phyloP scores from a whole-genome alignment of 2,329 filamentous ascomycete species.

The Rutstroemia sp. region DNA sequence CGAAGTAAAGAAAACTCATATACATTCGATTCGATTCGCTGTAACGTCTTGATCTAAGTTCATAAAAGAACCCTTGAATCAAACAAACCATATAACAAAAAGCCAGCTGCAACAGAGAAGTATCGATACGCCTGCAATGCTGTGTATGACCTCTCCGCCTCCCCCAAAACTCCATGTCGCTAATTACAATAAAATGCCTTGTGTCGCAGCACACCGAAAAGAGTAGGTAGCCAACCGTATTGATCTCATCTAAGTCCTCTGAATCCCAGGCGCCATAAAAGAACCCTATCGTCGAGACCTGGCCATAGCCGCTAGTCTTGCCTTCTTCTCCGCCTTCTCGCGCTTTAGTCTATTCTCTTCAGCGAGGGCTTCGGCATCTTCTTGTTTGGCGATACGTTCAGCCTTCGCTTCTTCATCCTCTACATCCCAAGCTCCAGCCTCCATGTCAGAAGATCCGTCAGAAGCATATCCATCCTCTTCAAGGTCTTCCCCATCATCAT shows the following conservation, averaged over 20 bases:
- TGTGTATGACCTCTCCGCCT: slow-evolving; percentile 1
- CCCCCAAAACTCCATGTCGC: slow-evolving; percentile 8
- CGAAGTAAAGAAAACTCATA: background rate
- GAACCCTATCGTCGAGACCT: slow-evolving; percentile 12
- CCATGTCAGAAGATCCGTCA: slow-evolving; percentile 69
- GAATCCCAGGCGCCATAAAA: background rate
- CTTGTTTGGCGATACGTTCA: slow-evolving; percentile 53
- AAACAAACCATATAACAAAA: background rate
- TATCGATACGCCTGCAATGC: slow-evolving; percentile 9
- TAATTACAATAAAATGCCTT: slow-evolving; percentile 8
- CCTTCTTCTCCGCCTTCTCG: slow-evolving; percentile 49
- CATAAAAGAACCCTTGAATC: background rate
- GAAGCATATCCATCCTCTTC: slow-evolving; percentile 60
- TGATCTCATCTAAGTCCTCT: background rate
- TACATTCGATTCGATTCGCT: background rate
- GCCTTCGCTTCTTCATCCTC: slow-evolving; percentile 63
- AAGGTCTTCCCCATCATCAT: slow-evolving; percentile 41
- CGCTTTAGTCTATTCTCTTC: slow-evolving; percentile 54
- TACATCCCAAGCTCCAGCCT: slow-evolving; percentile 66
- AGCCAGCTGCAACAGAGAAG: background rate
- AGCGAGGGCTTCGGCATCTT: slow-evolving; percentile 58
- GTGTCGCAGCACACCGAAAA: background rate
- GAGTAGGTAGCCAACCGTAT: background rate
- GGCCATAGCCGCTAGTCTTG: slow-evolving; percentile 27
- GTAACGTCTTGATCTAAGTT: background rate